These are phyloP conservation scores for Fusarium odoratissimum DNA, from an alignment of 2,329 filamentous ascomycete species.

Conservation along the genomic window DNA sequence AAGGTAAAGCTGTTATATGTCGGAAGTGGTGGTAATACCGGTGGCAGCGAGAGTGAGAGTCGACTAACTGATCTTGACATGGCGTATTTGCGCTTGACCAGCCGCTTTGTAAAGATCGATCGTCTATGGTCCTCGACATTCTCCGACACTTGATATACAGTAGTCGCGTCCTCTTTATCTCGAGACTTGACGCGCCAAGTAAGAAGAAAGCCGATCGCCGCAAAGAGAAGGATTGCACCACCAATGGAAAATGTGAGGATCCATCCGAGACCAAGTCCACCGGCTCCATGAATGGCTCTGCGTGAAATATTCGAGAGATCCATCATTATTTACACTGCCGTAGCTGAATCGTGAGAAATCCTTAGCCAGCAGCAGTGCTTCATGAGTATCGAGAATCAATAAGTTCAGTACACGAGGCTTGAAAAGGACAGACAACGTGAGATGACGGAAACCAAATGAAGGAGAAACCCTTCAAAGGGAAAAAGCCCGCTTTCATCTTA, in stretches of 20 bases:
- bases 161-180: slow-evolving; percentile 33
- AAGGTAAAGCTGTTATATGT: slow-evolving; percentile 48
- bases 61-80: slow-evolving; percentile 45
- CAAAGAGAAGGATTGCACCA: slow-evolving; percentile 60
- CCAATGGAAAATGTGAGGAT: slow-evolving; percentile 60
- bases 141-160: slow-evolving; percentile 47
- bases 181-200: slow-evolving; percentile 51
- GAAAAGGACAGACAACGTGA: slow-evolving; percentile 36
- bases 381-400: slow-evolving; percentile 3
- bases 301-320: neutral
- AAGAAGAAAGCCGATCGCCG: slow-evolving; percentile 56
- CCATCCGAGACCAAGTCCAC: slow-evolving; percentile 51
- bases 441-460: slow-evolving; percentile 25
- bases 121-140: slow-evolving; percentile 23
- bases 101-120: slow-evolving; percentile 42
- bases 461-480: slow-evolving; percentile 26
- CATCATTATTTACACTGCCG: slow-evolving; percentile 32
- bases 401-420: slow-evolving; percentile 10
- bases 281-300: slow-evolving; percentile 15
- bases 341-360: slow-evolving; percentile 11
- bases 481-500: slow-evolving; percentile 40
- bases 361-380: slow-evolving; percentile 21
- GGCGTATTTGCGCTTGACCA: slow-evolving; percentile 48
- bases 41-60: slow-evolving; percentile 46
- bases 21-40: slow-evolving; percentile 50